A percentile compares a stretch with the other conserved stretches of the same genome.
These are phyloP conservation scores for Pythium guiyangense DNA, from an alignment of 352 stramenopile species.

Conservation along the genomic window DNA sequence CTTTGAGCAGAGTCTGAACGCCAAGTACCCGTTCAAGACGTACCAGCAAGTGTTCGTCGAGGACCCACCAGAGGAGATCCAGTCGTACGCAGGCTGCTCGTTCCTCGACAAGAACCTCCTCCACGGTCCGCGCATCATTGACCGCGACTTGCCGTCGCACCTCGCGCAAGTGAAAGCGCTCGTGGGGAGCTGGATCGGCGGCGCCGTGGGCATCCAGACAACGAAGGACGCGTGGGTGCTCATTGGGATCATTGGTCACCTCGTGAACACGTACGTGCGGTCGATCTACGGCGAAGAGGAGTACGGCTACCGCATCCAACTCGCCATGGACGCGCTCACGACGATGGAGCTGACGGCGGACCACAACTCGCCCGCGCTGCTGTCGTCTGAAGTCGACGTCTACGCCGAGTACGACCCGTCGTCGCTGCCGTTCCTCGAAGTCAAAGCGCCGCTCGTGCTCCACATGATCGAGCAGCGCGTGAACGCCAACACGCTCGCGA, in stretches of 20 bases:
- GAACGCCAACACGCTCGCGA: slow-evolving; percentile 60
- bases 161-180: slow-evolving; percentile 76
- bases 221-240: slow-evolving; percentile 85
- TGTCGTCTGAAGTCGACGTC: slow-evolving; percentile 78
- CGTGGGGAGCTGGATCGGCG: slow-evolving; percentile 75
- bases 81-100: slow-evolving; percentile 60
- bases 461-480: slow-evolving; percentile 88
- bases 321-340: slow-evolving; percentile 80
- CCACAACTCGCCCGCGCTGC: slow-evolving; percentile 47
- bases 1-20: slow-evolving; percentile 67
- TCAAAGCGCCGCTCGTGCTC: slow-evolving; percentile 77
- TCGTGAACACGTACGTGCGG: slow-evolving; percentile 80
- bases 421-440: slow-evolving; percentile 69
- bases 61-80: slow-evolving; percentile 66
- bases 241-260: slow-evolving; percentile 71
- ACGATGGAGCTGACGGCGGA: slow-evolving; percentile 81
- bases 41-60: slow-evolving; percentile 88
- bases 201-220: slow-evolving; percentile 76
- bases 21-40: slow-evolving; percentile 79
- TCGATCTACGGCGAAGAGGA: slow-evolving; percentile 80
- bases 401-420: slow-evolving; percentile 79
- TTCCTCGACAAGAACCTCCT: slow-evolving; percentile 78
- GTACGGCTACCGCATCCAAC: slow-evolving; percentile 81
- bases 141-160: slow-evolving; percentile 75
- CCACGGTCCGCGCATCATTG: slow-evolving; percentile 75